Evolutionary conservation across 495 filamentous ascomycete species (phyloP), one percentile per base, ranked within the genome.

Genomic region (Aspergillus ostianus): DNA sequence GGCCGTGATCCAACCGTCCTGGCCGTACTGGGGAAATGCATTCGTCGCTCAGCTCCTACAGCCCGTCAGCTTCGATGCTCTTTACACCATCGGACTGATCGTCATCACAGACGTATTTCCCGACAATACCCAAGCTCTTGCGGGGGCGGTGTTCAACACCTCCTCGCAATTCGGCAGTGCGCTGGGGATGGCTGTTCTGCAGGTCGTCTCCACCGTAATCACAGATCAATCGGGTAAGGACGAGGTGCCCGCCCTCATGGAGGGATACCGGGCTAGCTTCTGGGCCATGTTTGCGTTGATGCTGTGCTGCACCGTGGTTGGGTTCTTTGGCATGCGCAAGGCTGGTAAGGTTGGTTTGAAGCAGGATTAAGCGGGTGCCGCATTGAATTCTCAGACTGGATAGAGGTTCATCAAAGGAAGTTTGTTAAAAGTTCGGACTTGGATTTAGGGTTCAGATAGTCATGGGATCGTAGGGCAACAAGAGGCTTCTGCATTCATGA

Each of bases 111-210:
- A 78, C n/a, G 76, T 77, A 6, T 87, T 88, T 61, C 81, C 85
- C 0, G 58, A 73, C 1, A 67, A 81, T 50, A 86, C 78, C 0
- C 85, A 89, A 52, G 83, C 77, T 0, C 77, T 90, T 0, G 85
- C 83, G 2, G 85, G 85, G 4, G 85, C 82, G 3, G 84, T 89
- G 0, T 88, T 88, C 73, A 86, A 87, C 60, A 85, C 84, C 0
- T 66, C 84, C n/a, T 67, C 78, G 4, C 85, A 88, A 64, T 79
- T 88, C 53, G 87, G 87, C 0, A 84, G 76, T 18, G 76, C 78
- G 0, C 71, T 89, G 13, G 85, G 86, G 0, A 63, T 87, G 5
- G 82, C 82, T 6, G 61, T 85, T 12, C 78, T 82, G 29, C 82
- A 80, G 10, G 77, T 85, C 15, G 80, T 89, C 44, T 81, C 86